Evolutionary conservation across 192 early-diverging fungal genomes (phyloP), one percentile per base, ranked within the genome.

Genomic region (Coemansia sp.): DNA sequence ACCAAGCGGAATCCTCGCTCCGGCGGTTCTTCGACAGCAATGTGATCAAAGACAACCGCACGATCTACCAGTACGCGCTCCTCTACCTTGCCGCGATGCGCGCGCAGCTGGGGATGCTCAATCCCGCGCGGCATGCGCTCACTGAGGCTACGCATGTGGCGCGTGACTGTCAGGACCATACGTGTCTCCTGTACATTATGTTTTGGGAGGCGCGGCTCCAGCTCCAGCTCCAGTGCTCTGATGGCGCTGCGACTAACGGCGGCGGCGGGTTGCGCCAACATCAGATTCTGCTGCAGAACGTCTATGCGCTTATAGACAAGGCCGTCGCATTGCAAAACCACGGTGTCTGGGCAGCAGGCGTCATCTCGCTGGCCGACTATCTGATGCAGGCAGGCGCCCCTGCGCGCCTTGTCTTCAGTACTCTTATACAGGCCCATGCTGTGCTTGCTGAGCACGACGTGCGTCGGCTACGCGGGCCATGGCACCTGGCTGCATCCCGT

Each of bases 1-100:
- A 65, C 13, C 58, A 62, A 28, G 53, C 66, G 7, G 62, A 62
- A 35, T 20, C 53, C 2, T 57, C 64, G 34, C 48, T 80, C 43
- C 72, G 78, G 16, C 61, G 72, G 4, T 74, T 80, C 62, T 80
- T 80, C 40, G 78, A 80, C 59, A 64, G 66, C 69, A 71, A 48
- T 53, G 39, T 58, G 46, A 20, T 57, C 55, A 57, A 57, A 33
- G 55, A 67, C 48, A 70, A 64, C 53, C 60, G 58, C 46, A 56
- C 59, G 1, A 53, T 58, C 21, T 63, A 68, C 59, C 78, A 80
- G 59, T 63, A 68, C 16, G 78, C 72, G 40, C 66, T 80, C 25
- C 57, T 80, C 62, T 65, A 75, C 52, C 20, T 80, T 56, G 72
- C 72, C 0, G 72, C 69, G 0, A 62, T 71, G 78, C 78, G 66